These are phyloP conservation scores for Penicillium sp. DNA, from an alignment of 2,329 filamentous ascomycete genomes.

Conservation along the genomic window DNA sequence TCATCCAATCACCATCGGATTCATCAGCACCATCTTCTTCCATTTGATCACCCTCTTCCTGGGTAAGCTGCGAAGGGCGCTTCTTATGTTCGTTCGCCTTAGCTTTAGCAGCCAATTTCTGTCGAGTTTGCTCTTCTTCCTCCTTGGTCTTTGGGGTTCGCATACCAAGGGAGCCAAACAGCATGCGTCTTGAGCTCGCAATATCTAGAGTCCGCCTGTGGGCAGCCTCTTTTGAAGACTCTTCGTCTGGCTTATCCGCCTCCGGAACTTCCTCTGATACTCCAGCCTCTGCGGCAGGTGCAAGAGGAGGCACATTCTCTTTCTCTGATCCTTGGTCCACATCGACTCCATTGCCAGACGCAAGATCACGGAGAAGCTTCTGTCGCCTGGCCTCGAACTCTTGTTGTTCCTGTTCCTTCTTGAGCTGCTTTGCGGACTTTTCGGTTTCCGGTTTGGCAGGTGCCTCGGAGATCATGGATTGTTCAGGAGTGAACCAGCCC, in stretches of 20 bases:
- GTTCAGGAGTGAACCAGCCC: slow-evolving; percentile 24
- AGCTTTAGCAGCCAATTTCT: slow-evolving; percentile 60
- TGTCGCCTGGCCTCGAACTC: slow-evolving; percentile 55
- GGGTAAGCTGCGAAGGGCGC: neutral
- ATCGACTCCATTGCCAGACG: slow-evolving; percentile 53
- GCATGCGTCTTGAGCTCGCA: slow-evolving; percentile 64
- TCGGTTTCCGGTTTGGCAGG: neutral
- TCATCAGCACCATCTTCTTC: slow-evolving; percentile 45
- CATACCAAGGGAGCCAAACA: slow-evolving; percentile 73
- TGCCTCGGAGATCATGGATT: neutral
- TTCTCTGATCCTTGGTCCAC: slow-evolving; percentile 36
- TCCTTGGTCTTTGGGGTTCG: slow-evolving; percentile 67
- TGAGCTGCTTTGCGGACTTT: slow-evolving; percentile 17
- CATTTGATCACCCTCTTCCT: slow-evolving; percentile 1
- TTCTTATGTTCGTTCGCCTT: slow-evolving; percentile 24
- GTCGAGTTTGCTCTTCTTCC: slow-evolving; percentile 65
- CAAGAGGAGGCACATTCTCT: slow-evolving; percentile 29
- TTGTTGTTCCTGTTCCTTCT: slow-evolving; percentile 33
- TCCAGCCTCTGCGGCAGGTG: slow-evolving; percentile 9
- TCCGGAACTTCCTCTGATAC: slow-evolving; percentile 11
- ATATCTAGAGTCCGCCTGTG: slow-evolving; percentile 55
- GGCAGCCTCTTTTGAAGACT: slow-evolving; percentile 19
- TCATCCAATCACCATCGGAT: slow-evolving; percentile 64
- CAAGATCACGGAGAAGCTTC: slow-evolving; percentile 54
- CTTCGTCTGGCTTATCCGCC: slow-evolving; percentile 12